These are phyloP conservation scores for Rhizophora apiculata DNA, from an alignment of 345 rosid species.

Conservation along the genomic window DNA sequence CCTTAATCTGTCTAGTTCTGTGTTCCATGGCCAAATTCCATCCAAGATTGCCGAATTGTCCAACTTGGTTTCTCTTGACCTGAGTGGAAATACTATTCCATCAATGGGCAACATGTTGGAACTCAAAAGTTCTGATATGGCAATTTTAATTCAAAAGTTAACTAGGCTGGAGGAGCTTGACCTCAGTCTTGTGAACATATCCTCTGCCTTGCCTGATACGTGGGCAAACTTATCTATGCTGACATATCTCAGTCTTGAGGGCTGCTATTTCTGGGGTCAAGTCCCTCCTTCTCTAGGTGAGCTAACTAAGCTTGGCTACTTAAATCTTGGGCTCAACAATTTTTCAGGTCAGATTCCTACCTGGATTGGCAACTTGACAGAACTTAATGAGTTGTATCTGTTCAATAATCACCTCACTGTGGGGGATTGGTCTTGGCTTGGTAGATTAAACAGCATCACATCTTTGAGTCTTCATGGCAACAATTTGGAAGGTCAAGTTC, in stretches of 20 bases:
- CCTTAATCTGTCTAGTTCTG: slow-evolving; percentile 12
- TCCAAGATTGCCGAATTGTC: slow-evolving; percentile 1
- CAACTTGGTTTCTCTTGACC: slow-evolving; percentile 9
- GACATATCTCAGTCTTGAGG: neutral
- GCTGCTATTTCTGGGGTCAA: neutral
- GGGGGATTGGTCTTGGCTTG: neutral
- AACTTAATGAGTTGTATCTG: neutral
- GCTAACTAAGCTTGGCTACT: neutral
- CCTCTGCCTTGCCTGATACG: neutral
- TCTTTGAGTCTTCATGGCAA: neutral
- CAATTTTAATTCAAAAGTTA: neutral
- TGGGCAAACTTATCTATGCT: neutral
- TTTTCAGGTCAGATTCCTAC: neutral
- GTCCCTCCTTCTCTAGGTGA: neutral
- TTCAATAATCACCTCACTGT: no score
- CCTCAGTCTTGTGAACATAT: neutral
- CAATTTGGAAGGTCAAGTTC: slow-evolving; percentile 4
- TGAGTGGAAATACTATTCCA: neutral
- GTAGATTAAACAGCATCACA: neutral
- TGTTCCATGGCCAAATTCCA: slow-evolving; percentile 14
- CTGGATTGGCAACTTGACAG: neutral
- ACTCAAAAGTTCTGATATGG: neutral
- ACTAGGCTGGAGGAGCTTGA: neutral
- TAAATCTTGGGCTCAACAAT: neutral
- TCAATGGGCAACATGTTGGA: neutral